Base-by-base conservation (phyloP, 2,329 filamentous ascomycete genomes). In the Stagonosporopsis cucurbitacearum region DNA sequence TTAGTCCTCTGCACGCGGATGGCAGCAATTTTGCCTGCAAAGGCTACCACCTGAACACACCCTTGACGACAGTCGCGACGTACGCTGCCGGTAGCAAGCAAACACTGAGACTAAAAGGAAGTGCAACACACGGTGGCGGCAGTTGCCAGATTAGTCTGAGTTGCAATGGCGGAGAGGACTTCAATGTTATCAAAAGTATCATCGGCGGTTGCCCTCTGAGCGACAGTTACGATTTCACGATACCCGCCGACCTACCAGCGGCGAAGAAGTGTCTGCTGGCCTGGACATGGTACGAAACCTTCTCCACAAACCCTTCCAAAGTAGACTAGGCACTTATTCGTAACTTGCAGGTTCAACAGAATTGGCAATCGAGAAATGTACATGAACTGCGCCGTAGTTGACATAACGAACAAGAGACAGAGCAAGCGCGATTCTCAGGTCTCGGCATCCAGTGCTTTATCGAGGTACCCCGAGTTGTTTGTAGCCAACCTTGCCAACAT, bases 341-440 rank as follows among this genome's bases (percentile, higher is more conserved):
- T 13, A 44, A 11, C 4, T 2, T 7, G 4, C 25, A 72, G 70
- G 70, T 88, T 90, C 78, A 92, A 92, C 80, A 79, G 86, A 62
- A 76, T 89, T 36, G 90, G 90, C 23, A 92, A 92, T 77, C 84
- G 90, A 43, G 90, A 94, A 74, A 90, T 90, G 84, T 95, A 95
- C 82, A 92, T 92, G 88, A 91, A 92, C 77, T 95, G 91, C 70
- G 90, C 90, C 7, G 81, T 84, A 47, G 83, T 93, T 65, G 85
- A 83, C 59, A 86, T 92, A 32, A 69, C 76, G 15, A 54, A 59
- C 32, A 49, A 57, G 2, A 22, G 77, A 83, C 1, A 81, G 92
- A 22, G 80, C 83, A 63, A 58, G 26, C 57, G 60, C 8, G 44
- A 88, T 86, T 1, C 84, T 87, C 64, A 81, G 7, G 54, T 50